These are phyloP conservation scores for Earliella scabrosa DNA, from an alignment of 1,284 basidiomycete species.

Conservation along the genomic window DNA sequence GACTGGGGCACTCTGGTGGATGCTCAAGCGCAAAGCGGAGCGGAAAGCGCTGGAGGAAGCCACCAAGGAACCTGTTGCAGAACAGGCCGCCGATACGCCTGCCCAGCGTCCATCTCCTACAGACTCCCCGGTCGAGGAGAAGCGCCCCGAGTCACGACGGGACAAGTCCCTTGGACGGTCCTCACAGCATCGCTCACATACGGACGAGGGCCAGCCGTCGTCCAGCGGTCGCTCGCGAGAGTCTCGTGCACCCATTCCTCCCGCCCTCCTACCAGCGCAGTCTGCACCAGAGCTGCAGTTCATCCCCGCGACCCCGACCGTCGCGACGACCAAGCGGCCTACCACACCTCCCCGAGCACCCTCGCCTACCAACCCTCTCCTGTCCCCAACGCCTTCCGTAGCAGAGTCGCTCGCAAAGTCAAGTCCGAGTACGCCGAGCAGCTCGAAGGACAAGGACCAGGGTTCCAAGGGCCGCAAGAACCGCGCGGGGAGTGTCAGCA, in stretches of 20 bases:
- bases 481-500: conserved; percentile 86
- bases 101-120: conserved; percentile 34
- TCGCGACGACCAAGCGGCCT: conserved; percentile 41
- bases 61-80: conserved; percentile 2
- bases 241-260: conserved; percentile 24
- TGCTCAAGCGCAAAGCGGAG: conserved; percentile 83
- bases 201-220: conserved; percentile 20
- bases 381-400: conserved; percentile 66
- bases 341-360: conserved; percentile 59
- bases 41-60: conserved; percentile 57
- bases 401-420: conserved; percentile 55
- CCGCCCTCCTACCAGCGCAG: conserved; percentile 26
- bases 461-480: conserved; percentile 63
- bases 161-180: conserved; percentile 16
- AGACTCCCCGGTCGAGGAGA: conserved; percentile 28
- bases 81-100: conserved; percentile 18
- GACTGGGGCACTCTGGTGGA: conserved; percentile 95
- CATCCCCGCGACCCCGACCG: conserved; percentile 76
- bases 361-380: conserved; percentile 49
- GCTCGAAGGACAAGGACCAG: conserved; percentile 46
- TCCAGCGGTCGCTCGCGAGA: conserved; percentile 27
- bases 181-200: conserved; percentile 8
- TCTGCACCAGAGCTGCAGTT: conserved; percentile 65
- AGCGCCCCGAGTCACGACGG: conserved; percentile 11
- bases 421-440: conserved; percentile 65